Percentiles rank a stretch among this genome's conserved stretches.
Conservation (phyloP, 805 yeast genomes). For the Pichia phayaonensis region DNA sequence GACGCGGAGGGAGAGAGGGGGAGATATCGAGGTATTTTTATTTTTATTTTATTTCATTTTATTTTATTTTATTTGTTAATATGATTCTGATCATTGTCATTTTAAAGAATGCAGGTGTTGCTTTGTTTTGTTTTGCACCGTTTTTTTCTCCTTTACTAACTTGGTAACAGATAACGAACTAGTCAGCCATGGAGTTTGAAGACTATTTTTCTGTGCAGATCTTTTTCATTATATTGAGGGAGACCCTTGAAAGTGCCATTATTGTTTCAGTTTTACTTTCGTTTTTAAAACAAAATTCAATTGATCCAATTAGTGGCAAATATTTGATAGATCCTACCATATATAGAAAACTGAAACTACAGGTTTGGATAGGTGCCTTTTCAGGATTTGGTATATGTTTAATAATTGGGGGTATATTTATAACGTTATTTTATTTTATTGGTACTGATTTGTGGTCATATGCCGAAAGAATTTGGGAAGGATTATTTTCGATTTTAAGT, state of each 20-base stretch:
- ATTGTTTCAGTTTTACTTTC: conserved; percentile 68
- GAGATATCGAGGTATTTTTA: not conserved
- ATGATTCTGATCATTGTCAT: not conserved
- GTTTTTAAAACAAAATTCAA: conserved; percentile 52
- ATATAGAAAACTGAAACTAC: conserved; percentile 46
- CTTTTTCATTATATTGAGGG: conserved; percentile 65
- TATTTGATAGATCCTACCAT: conserved; percentile 20
- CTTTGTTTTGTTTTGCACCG: too few relatives aligned
- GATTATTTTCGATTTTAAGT: conserved; percentile 69
- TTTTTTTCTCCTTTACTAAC: not conserved
- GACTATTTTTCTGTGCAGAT: conserved; percentile 63
- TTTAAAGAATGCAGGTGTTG: too few relatives aligned
- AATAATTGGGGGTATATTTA: conserved; percentile 64
- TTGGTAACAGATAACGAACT: not conserved
- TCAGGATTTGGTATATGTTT: conserved; percentile 65
- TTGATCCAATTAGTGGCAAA: conserved; percentile 24
- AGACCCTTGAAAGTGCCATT: conserved; percentile 69
- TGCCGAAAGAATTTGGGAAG: conserved; percentile 89
- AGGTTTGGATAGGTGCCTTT: conserved; percentile 78
- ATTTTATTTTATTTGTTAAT: too few relatives aligned
- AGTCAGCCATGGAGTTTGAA: conserved; percentile 26
- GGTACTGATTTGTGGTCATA: conserved; percentile 84
- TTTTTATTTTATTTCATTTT: not conserved
- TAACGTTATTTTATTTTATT: conserved; percentile 60
- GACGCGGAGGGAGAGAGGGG: not conserved